Percentiles rank a stretch among this genome's conserved stretches.
phyloP scores from a whole-genome alignment of 2,329 filamentous ascomycete species.

The Tricladium varicosporioides region DNA sequence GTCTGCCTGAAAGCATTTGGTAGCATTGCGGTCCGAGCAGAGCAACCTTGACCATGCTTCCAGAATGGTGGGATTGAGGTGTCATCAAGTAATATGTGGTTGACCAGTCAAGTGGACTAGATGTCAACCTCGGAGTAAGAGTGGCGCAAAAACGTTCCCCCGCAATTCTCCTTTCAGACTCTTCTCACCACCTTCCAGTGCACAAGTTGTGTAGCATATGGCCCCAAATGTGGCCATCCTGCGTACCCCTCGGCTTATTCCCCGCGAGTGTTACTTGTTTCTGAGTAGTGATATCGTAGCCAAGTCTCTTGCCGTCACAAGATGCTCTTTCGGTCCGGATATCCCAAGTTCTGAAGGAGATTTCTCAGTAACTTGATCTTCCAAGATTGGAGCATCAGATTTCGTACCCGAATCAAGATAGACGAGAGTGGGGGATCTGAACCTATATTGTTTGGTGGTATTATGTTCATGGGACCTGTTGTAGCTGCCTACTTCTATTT shows the following conservation, averaged over 20 bases:
- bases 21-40: background rate
- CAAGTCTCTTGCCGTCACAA: background rate
- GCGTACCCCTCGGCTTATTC: background rate
- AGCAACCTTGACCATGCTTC: background rate
- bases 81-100: background rate
- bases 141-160: too few species aligned
- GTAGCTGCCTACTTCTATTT: background rate
- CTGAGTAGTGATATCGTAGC: background rate
- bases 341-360: background rate
- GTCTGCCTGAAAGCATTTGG: background rate
- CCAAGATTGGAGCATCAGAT: background rate
- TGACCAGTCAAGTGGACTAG: too few species aligned
- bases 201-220: too few species aligned
- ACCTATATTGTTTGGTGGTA: background rate
- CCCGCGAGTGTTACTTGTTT: background rate
- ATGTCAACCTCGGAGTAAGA: too few species aligned
- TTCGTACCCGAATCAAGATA: background rate
- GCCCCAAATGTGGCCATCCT: too few species aligned
- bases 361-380: background rate
- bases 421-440: background rate
- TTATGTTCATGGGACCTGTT: background rate
- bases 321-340: background rate
- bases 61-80: background rate
- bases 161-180: too few species aligned
- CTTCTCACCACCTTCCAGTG: too few species aligned